phyloP scores from a whole-genome alignment of 495 filamentous ascomycete genomes.

The Penicillium canariense region DNA sequence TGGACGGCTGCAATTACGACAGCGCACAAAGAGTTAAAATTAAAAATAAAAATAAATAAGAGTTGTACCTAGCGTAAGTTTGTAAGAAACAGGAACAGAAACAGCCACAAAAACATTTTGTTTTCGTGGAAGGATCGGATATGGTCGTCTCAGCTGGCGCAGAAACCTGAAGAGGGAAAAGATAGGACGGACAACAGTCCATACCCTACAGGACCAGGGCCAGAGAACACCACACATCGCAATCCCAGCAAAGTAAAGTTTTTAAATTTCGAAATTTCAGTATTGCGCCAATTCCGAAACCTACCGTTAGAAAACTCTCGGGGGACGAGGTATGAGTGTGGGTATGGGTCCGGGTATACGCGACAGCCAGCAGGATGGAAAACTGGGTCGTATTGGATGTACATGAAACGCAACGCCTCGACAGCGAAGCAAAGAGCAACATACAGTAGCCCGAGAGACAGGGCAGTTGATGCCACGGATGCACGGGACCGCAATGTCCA shows the following conservation, averaged over 20 bases:
- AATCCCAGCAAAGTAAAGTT: neutral
- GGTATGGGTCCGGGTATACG: slow-evolving; percentile 13
- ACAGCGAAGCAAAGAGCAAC: neutral
- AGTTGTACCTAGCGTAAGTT: neutral
- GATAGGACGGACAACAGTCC: neutral
- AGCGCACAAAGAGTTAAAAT: slow-evolving; percentile 10
- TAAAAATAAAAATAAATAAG: neutral
- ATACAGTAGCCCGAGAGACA: neutral
- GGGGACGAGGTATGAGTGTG: neutral
- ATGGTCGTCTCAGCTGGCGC: slow-evolving; percentile 12
- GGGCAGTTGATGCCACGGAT: slow-evolving; percentile 4
- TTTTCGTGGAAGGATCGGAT: slow-evolving; percentile 13
- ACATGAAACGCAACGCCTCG: neutral
- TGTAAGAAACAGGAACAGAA: neutral
- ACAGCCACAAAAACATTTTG: neutral
- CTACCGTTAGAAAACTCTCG: slow-evolving; percentile 12
- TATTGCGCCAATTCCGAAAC: slow-evolving; percentile 1
- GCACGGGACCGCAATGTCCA: slow-evolving; percentile 1
- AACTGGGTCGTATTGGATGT: slow-evolving; percentile 9
- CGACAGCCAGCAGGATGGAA: slow-evolving; percentile 7
- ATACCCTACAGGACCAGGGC: neutral
- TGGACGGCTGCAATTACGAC: slow-evolving; percentile 25
- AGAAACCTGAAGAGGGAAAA: slow-evolving; percentile 20
- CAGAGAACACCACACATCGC: neutral
- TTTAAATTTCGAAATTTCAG: neutral